Base-by-base conservation (phyloP, 2,329 filamentous ascomycete species). In the Alternaria brassicicola region DNA sequence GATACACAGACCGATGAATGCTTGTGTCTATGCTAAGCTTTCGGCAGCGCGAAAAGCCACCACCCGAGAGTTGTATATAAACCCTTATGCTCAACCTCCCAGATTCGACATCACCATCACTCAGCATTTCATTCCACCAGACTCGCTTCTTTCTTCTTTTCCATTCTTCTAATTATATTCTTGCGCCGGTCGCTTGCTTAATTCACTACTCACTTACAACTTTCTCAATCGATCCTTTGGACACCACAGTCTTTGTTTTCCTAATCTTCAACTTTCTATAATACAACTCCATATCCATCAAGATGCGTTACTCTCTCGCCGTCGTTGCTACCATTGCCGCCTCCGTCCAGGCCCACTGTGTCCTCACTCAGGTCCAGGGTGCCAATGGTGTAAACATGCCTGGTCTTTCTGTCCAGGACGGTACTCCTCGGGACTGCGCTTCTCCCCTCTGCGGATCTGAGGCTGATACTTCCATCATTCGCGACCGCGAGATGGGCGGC, bases 401-500 rank as follows among this genome's bases (percentile, higher is more conserved):
- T 31, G 86, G 84, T 73, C 82, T 88, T 46, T 83, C 83, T 15
- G 78, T 89, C 63, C 80, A 81, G 45, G 87, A 90, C 61, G 87
- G 87, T 68, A 89, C 88, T 61, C 88, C 87, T 49, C 86, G 88
- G 70, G 87, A 90, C 78, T 90, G 87, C 75, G 80, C 84, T 49
- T 80, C 79, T 67, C 86, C 87, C 66, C 63, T 74, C 43, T 89
- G 87, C 71, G 88, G 88, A 57, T 83, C 87, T n/a, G 84, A 90
- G 74, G 85, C 84, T 58, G 88, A 90, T 71, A 90, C 88, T n/a
- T 82, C 87, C 74, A 89, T 90, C 80, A 89, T 90, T 76, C 85
- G 87, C 35, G 77, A 84, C 59, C 76, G 79, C 12, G 88, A 89
- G 77, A 81, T 90, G 56, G 78, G 78, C 47, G 80, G 78, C 67